Base-by-base conservation (phyloP, 768 basidiomycete species). In the Naematelia encephala region DNA sequence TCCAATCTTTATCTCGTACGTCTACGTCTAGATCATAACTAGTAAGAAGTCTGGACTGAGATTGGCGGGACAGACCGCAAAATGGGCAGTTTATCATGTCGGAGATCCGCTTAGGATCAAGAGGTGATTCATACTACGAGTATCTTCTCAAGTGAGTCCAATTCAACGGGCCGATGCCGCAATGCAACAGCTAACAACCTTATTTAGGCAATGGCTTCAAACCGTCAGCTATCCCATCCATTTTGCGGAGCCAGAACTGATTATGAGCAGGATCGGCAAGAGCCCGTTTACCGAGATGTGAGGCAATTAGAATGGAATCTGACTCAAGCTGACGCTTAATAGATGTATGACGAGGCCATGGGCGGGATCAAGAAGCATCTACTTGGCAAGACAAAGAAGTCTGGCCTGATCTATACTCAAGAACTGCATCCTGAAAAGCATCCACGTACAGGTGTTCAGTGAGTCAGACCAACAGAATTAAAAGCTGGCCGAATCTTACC, bases 101-200 rank as follows among this genome's bases (percentile, higher is more conserved):
- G 12, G 83, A 87, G 16, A 88, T 98, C 62, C 85, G 92, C 12
- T 83, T 98, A 21, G 93, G 93, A 25, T 91, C 91, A 29, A 82
- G 91, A 44, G 93, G 87, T 27, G 93, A 98, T 75, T 91, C 90
- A 1, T 97, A 86, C 78, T 98, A 96, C 72, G 93, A 94, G 75
- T 91, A 93, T 71, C 78, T 91, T 14, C 70, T 92, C 14, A 71
- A 74, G 87, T 89, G 61, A 79, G 84, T 76, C 8, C 34, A 39
- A 39, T 8, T 39, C 34, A 8, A 8, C 16, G 16, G 16, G 34
- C 16, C 34, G 16, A 8, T 8, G 8, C 16, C 34, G 8, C 34
- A 39, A 16, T 39, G 34, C 34, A 8, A n/a, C n/a, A n/a, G n/a
- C 19, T 19, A 21, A 5, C 19, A 10, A 34, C 29, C 22, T 39